Evolutionary conservation across 306 rosid genomes (phyloP).

Genomic region (Lathyrus sativus): DNA sequence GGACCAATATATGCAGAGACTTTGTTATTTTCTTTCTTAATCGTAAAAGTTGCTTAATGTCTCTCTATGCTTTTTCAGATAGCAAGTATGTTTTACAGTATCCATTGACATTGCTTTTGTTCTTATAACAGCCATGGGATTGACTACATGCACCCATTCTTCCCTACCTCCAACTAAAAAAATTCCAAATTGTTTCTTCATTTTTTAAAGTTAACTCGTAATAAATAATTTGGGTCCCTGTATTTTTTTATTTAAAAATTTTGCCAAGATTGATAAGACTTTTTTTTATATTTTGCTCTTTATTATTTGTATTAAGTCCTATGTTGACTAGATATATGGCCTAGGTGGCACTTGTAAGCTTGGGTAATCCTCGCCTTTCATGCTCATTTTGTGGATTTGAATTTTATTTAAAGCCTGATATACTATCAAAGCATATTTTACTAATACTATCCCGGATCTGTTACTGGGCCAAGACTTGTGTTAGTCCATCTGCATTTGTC

Average conservation of each 20-base stretch:
- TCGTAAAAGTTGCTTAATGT: conserved; percentile 15
- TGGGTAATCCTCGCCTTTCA: not conserved
- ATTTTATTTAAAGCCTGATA: not conserved
- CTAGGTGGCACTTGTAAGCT: not conserved
- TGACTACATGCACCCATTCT: not conserved
- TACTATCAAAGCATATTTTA: not conserved
- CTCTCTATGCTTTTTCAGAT: conserved; percentile 5
- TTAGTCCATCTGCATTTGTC: not conserved
- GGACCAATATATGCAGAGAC: not conserved
- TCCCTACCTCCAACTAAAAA: not conserved
- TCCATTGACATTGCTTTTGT: conserved; percentile 20
- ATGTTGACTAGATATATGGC: not conserved
- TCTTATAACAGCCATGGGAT: conserved; percentile 18
- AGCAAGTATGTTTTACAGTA: conserved; percentile 11
- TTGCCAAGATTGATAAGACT: not conserved
- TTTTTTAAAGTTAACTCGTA: not conserved
- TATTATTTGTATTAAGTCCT: not conserved
- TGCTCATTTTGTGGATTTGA: not conserved
- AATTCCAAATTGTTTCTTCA: not conserved
- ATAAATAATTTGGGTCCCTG: not conserved
- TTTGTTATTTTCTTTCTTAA: not conserved
- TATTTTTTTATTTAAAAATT: not conserved
- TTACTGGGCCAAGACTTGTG: not conserved
- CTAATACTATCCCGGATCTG: not conserved
- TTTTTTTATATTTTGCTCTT: conserved; percentile 1